Evolutionary conservation across 139 green algal species (phyloP).

Genomic region (Axilococcus clingmanii): DNA sequence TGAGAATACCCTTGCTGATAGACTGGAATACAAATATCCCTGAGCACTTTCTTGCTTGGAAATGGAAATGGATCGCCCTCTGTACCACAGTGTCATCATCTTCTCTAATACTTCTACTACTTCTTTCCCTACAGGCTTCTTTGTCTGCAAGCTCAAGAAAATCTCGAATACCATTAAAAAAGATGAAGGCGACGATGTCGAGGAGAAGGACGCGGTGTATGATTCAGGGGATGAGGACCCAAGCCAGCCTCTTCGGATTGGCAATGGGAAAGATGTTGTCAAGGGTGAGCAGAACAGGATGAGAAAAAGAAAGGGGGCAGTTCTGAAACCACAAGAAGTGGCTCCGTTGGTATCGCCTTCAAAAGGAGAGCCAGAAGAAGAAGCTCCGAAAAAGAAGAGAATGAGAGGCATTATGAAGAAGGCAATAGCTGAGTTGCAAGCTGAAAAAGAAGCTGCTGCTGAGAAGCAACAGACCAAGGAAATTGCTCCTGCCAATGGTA

Average conservation of each 20-base stretch:
- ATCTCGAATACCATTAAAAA: constrained; percentile 58
- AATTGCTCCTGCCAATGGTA: neutral
- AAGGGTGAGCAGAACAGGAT: neutral
- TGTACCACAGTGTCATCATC: no score
- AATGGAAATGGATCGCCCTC: neutral
- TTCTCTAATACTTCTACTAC: neutral
- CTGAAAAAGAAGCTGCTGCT: constrained; percentile 15
- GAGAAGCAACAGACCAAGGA: neutral
- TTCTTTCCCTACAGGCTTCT: constrained; percentile 72
- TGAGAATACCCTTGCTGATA: constrained; percentile 19
- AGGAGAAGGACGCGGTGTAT: constrained; percentile 17
- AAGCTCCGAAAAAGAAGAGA: constrained; percentile 11
- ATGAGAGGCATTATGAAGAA: constrained; percentile 27
- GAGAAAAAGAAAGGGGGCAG: neutral
- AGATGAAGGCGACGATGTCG: constrained; percentile 19
- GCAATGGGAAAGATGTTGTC: neutral
- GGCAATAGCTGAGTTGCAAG: constrained; percentile 25
- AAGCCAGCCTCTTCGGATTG: neutral
- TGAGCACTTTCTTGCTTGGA: constrained; percentile 1
- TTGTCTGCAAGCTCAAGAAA: constrained; percentile 99
- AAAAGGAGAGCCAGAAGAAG: neutral
- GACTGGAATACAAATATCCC: constrained; percentile 3
- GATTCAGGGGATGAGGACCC: neutral
- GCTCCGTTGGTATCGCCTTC: neutral
- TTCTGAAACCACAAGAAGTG: neutral